These are phyloP conservation scores for Apophysomyces variabilis DNA, from an alignment of 371 early-diverging fungal genomes.

Conservation along the genomic window DNA sequence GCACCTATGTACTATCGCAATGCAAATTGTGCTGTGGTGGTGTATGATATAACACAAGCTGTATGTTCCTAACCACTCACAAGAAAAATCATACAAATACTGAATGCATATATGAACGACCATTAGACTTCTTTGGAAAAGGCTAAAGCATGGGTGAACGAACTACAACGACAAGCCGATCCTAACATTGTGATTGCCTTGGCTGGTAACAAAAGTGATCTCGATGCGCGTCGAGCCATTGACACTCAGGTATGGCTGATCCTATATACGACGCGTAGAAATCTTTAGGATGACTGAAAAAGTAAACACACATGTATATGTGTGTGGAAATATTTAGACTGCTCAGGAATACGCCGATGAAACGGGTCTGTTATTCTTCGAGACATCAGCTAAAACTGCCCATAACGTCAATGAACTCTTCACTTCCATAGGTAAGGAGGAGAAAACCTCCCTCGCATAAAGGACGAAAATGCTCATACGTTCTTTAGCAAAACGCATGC, in stretches of 20 bases:
- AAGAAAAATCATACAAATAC: conserved; percentile 14
- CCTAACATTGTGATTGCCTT: conserved; percentile 96
- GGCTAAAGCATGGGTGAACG: conserved; percentile 99
- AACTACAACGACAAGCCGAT: conserved; percentile 95
- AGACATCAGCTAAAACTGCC: conserved; percentile 94
- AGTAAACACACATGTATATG: conserved; percentile 17
- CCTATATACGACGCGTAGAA: too few relatives aligned
- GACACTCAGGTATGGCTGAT: conserved; percentile 57
- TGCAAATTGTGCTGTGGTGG: conserved; percentile 95
- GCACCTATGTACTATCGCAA: conserved; percentile 99
- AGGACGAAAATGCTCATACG: neutral
- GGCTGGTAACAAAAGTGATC: conserved; percentile 95
- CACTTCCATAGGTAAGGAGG: conserved; percentile 77
- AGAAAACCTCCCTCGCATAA: neutral
- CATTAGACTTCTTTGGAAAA: conserved; percentile 87
- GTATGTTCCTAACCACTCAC: conserved; percentile 39
- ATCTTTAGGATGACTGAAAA: too few relatives aligned
- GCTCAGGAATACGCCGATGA: conserved; percentile 91
- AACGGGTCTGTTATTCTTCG: conserved; percentile 85
- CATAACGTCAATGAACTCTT: conserved; percentile 88
- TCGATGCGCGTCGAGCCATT: conserved; percentile 78
- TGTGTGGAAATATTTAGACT: conserved; percentile 59
- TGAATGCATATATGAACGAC: neutral
- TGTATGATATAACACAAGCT: conserved; percentile 96
- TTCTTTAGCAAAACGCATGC: conserved; percentile 41